Base-by-base conservation (phyloP, 2,329 filamentous ascomycete genomes). In the Calonectria pteridis region DNA sequence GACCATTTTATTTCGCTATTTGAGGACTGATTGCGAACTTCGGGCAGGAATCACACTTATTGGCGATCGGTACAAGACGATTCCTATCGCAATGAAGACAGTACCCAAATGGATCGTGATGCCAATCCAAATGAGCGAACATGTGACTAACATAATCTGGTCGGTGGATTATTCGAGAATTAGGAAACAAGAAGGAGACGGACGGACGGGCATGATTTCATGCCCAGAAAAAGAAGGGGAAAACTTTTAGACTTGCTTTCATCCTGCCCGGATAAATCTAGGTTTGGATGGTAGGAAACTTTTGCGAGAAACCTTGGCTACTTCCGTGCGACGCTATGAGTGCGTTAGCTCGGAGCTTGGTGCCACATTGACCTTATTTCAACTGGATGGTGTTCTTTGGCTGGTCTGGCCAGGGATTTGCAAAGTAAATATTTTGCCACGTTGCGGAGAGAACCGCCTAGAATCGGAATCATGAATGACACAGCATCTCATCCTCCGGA, bases 41-140 rank as follows among this genome's bases (percentile, higher is more conserved):
- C 11, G 9, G 23, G 11, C 20, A 23, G n/a, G 10, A 23, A 23
- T 16, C 35, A 3, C n/a, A 1, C 2, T n/a, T 46, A 4, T 23
- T 20, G 37, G 4, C 0, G 14, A 2, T 6, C 4, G 7, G n/a
- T 2, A 10, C 2, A 10, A 46, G n/a, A 11, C n/a, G 10, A 23
- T 46, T 46, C 11, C 43, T 9, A 46, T 3, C 9, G 10, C 9
- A 46, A 11, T 10, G 10, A n/a, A 2, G 10, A 23, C 9, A 20
- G 43, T 46, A 3, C n/a, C 43, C 43, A 46, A 13, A 11, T 46
- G 43, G 4, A 11, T 9, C 43, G 1, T 11, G n/a, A 13, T 46
- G n/a, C 20, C 1, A 23, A n/a, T 46, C 20, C 9, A 23, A n/a
- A 46, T 3, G 4, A 23, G n/a, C 20, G n/a, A 46, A 23, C 43